These are phyloP conservation scores for Penicillium dipodomyicola DNA, from an alignment of 495 filamentous ascomycete genomes.

Conservation along the genomic window DNA sequence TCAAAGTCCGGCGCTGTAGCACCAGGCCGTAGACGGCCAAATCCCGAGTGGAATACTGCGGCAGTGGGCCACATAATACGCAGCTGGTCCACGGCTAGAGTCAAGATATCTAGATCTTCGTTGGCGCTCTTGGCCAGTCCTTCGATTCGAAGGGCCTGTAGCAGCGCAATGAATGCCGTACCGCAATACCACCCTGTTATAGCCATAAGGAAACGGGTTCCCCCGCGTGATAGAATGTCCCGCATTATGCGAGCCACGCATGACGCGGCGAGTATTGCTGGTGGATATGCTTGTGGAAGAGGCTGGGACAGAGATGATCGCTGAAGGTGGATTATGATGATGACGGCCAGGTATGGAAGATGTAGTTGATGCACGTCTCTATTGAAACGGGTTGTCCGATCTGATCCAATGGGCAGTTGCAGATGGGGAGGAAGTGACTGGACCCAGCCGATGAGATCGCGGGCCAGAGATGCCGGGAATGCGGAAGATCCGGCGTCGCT, in stretches of 20 bases:
- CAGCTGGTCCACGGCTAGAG: constrained; percentile 27
- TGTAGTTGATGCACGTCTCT: constrained; percentile 38
- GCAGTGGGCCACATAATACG: constrained; percentile 36
- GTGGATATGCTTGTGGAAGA: constrained; percentile 33
- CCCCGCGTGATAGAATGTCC: constrained; percentile 33
- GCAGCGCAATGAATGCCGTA: constrained; percentile 35
- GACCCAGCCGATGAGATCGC: constrained; percentile 34
- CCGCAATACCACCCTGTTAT: constrained; percentile 40
- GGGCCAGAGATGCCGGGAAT: constrained; percentile 26
- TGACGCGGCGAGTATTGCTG: constrained; percentile 36
- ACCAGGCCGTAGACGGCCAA: constrained; percentile 26
- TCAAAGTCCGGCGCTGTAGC: constrained; percentile 6
- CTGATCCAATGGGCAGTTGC: constrained; percentile 28
- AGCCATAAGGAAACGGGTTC: constrained; percentile 38
- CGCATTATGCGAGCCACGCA: constrained; percentile 35
- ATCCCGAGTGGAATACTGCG: constrained; percentile 31
- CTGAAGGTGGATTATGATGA: constrained; percentile 37
- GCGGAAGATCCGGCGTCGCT: constrained; percentile 2
- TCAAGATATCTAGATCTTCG: constrained; percentile 33
- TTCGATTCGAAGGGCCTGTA: constrained; percentile 32
- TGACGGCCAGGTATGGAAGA: constrained; percentile 37
- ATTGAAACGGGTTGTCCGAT: constrained; percentile 29
- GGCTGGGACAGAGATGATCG: constrained; percentile 23
- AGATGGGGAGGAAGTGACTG: constrained; percentile 31
- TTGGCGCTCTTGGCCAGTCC: constrained; percentile 29